Evolutionary conservation across 2,329 filamentous ascomycete genomes (phyloP), one percentile per base, ranked within the genome.

Genomic region (Beauveria australis): DNA sequence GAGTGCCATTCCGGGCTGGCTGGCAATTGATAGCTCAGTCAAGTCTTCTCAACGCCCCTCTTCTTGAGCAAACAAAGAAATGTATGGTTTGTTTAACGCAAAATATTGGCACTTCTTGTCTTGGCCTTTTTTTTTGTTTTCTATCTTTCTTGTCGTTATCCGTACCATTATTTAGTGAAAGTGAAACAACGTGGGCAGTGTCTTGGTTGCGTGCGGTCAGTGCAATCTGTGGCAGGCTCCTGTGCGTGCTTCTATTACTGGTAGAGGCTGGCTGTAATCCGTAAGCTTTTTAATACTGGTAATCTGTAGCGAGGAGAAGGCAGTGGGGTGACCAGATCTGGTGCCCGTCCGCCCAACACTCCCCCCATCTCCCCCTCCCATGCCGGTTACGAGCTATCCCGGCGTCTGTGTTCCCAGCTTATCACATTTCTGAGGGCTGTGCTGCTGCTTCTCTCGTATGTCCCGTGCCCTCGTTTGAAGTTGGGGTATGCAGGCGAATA

Each of bases 251-350:
- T 37, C 33, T 37, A 37, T 37, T 37, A 37, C 33, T 37, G 33
- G 33, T 37, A 37, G 33, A 37, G 33, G 33, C 33, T 37, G 33
- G 33, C 12, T 37, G 33, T 37, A 37, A 24, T 24, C n/a, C n/a
- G n/a, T n/a, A 22, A 16, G 12, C 3, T 16, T 6, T 43, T n/a
- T 24, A 2, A 53, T 26, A n/a, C 30, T 37, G 19, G 19, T 18
- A 16, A 14, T 22, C 30, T 30, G 53, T 28, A 48, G 28, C 28
- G 30, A 47, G 18, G 37, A 16, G 5, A 33, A 33, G 16, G 33
- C 33, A n/a, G 47, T 22, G 26, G 56, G 33, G 55, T 14, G 28
- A 37, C 46, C 22, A 58, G 56, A 59, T 59, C 56, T 59, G 47
- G 28, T 30, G 30, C 40, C 26, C 18, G 22, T 24, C 24, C 26